These are phyloP conservation scores for Fraxinus dipetala DNA, from an alignment of 305 asterid genomes.

Conservation along the genomic window DNA sequence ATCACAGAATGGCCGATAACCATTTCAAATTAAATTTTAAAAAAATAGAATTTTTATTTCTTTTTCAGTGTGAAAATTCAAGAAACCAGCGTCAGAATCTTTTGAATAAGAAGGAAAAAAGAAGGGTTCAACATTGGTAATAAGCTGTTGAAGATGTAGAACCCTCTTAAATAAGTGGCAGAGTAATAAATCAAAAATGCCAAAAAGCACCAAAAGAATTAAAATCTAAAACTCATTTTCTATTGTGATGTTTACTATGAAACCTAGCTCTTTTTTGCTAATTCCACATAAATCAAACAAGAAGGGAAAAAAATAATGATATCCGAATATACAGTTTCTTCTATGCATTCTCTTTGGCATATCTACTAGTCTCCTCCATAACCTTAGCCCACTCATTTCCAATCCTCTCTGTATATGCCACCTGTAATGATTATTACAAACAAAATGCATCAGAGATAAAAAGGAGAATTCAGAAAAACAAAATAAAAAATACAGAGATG, in stretches of 20 bases:
- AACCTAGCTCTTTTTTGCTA: background rate
- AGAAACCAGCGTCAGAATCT: background rate
- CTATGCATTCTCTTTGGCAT: slow-evolving; percentile 46
- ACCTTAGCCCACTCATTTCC: slow-evolving; percentile 79
- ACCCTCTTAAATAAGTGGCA: background rate
- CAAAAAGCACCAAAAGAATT: background rate
- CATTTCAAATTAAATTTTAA: background rate
- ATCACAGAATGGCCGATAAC: background rate
- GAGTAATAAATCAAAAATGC: background rate
- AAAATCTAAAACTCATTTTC: background rate
- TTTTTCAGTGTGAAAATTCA: background rate
- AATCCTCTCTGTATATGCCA: slow-evolving; percentile 60
- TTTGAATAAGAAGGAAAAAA: background rate
- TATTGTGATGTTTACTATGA: background rate
- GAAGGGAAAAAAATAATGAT: background rate
- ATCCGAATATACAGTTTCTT: slow-evolving; percentile 20
- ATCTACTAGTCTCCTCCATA: slow-evolving; percentile 71
- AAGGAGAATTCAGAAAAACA: background rate
- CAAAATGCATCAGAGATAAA: slow-evolving; percentile 11
- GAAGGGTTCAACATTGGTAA: background rate
- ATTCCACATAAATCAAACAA: background rate
- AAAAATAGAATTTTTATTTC: too few relatives aligned
- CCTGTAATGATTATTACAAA: slow-evolving; percentile 43
- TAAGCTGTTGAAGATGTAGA: background rate
- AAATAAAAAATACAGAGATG: background rate